Base-by-base conservation (phyloP, 2,329 filamentous ascomycete genomes). In the Colletotrichum euphorbiae region DNA sequence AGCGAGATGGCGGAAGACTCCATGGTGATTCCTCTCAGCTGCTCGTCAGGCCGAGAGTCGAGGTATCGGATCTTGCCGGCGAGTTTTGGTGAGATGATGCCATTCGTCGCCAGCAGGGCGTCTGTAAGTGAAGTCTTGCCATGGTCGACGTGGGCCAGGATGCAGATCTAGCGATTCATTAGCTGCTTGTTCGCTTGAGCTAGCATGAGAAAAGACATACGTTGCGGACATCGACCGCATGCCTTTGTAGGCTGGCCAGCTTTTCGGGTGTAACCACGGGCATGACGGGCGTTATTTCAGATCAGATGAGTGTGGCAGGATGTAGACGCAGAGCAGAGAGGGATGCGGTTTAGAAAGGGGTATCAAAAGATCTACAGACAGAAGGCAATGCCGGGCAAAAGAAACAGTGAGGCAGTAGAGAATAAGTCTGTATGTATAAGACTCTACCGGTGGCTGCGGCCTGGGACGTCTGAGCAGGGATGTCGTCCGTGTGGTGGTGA, bases 21-120 rank as follows among this genome's bases (percentile, higher is more conserved):
- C 96, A 99, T 99, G n/a, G 96, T 99, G 76, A 99, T 99, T 64
- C 96, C 96, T 72, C 96, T 91, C 15, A 93, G 87, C 81, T 99
- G 96, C 79, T 99, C 96, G 80, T 99, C 96, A 1, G 95, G 95
- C 48, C 96, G 87, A 21, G 96, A 98, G 81, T 99, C 96, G 67
- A 99, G 89, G 76, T 98, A 99, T 72, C 96, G 91, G 80, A 99
- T 97, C 85, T 98, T 98, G 79, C 96, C 96, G 64, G 96, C 96
- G 76, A 98, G 86, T 78, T 98, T 98, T 63, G 95, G 93, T 33
- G 96, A 98, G 76, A 99, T 99, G 82, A 99, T 98, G 82, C 96
- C 96, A 87, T 99, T 99, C 72, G 96, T 98, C 80, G 96, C 95
- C 75, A 99, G 93, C 60, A 99, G 89, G 69, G 94, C 94, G 80